A percentile compares a stretch with the other conserved stretches of the same genome.
phyloP scores from a whole-genome alignment of 108 stramenopile genomes.

The Nitzschia sp. region DNA sequence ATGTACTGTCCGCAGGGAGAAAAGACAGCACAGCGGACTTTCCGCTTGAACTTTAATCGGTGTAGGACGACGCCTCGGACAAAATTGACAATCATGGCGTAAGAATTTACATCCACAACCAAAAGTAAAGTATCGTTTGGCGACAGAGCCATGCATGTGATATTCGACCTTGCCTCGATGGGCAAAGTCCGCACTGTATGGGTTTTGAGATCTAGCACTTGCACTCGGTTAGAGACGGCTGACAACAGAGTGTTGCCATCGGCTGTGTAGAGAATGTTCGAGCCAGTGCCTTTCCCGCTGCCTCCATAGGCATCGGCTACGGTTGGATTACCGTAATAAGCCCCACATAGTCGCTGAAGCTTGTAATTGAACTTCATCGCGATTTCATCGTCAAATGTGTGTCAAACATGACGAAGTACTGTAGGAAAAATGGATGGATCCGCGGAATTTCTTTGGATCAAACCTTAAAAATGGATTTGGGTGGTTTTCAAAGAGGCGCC shows the following conservation, averaged over 20 bases:
- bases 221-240: constrained; percentile 93
- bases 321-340: constrained; percentile 86
- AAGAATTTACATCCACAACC: constrained; percentile 79
- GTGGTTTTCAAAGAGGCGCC: no score
- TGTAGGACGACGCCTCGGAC: constrained; percentile 90
- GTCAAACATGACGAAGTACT: no score
- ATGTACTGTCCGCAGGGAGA: constrained; percentile 87
- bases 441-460: no score
- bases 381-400: neutral
- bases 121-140: constrained; percentile 84
- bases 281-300: constrained; percentile 51
- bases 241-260: constrained; percentile 90
- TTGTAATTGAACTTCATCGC: constrained; percentile 94
- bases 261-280: constrained; percentile 91
- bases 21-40: constrained; percentile 82
- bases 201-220: constrained; percentile 87
- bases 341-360: constrained; percentile 92
- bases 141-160: constrained; percentile 84
- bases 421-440: no score
- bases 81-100: constrained; percentile 81
- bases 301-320: constrained; percentile 48
- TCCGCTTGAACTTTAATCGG: constrained; percentile 90
- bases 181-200: constrained; percentile 90
- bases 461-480: no score
- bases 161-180: constrained; percentile 89